Evolutionary conservation across 108 stramenopile genomes (phyloP), one percentile per base, ranked within the genome.

Genomic region (Phaeodactylum tricornutum): DNA sequence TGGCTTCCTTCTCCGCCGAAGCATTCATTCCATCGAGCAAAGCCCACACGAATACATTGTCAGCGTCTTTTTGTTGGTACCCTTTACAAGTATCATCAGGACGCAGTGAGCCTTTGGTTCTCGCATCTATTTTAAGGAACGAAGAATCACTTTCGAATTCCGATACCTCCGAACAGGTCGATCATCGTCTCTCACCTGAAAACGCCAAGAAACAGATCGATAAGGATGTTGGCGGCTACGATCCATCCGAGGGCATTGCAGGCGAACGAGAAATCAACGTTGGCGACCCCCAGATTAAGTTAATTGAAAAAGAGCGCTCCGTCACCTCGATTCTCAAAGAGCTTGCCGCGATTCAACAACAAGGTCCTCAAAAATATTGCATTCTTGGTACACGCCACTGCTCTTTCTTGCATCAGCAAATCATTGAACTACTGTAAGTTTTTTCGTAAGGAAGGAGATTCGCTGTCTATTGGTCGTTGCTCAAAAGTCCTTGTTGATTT

Each of bases 331-430:
- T 95, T 36, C 60, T 95, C 48, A 76, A 76, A 27, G 92, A 95
- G 64, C 68, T 95, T 21, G 84, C 86, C 29, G 86, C 81, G 29
- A 95, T 95, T 49, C 92, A 93, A 58, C 71, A 89, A 34, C 74
- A 86, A 57, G 92, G 87, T 8, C 85, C 87, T 3, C 81, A 87
- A 64, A 93, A 87, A 44, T 87, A 87, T 60, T 95, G 90, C 61
- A 90, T 95, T 37, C 52, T 95, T 50, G 94, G 94, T 29, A 95
- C 94, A 7, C 73, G 94, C 27, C 94, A 95, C 52, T 95, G 94
- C 53, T 84, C 82, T 29, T 93, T 84, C 61, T 59, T 93, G 43
- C 94, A 95, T 64, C 92, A 95, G 62, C 89, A 92, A 71, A 93
- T 95, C 37, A 87, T 95, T 45, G 91, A 93, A 71, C 64, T 95